Conservation (phyloP, 228 moss, liverwort and hornwort species). For the Sphagnum magellanicum region DNA sequence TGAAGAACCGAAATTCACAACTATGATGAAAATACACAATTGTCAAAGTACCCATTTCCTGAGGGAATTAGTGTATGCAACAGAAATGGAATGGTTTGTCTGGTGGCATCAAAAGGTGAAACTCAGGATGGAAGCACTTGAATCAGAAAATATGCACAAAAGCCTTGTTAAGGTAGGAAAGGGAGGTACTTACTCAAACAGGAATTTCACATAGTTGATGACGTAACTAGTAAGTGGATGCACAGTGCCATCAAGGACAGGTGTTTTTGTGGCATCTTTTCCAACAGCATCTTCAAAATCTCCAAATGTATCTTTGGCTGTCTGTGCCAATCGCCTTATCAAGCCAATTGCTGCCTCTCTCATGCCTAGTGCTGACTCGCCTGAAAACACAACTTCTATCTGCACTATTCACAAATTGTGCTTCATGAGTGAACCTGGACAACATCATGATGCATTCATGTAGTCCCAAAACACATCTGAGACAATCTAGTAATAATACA, state of each 20-base stretch:
- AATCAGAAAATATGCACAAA: too few relatives aligned
- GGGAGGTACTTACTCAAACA: constrained; percentile 33
- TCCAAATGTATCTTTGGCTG: constrained; percentile 32
- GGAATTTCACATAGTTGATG: constrained; percentile 62
- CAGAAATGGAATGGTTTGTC: too few relatives aligned
- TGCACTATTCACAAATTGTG: constrained; percentile 5
- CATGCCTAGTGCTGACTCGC: constrained; percentile 24
- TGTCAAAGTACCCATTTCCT: too few relatives aligned
- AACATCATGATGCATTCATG: neutral
- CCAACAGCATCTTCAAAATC: constrained; percentile 41
- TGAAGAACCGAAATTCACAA: too few relatives aligned
- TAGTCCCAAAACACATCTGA: neutral
- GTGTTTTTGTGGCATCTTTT: constrained; percentile 41
- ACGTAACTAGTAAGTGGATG: constrained; percentile 68
- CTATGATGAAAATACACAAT: too few relatives aligned
- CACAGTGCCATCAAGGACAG: constrained; percentile 46
- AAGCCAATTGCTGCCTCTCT: constrained; percentile 34
- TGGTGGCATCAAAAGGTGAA: too few relatives aligned
- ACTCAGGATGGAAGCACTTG: too few relatives aligned
- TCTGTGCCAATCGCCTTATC: constrained; percentile 30
- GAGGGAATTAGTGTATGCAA: too few relatives aligned
- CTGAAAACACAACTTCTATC: constrained; percentile 40
- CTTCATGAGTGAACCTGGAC: too few relatives aligned
- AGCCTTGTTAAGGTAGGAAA: neutral
- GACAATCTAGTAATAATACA: neutral